A percentile compares a stretch with the other conserved stretches of the same genome.
These are phyloP conservation scores for Eucalyptus shirleyi DNA, from an alignment of 345 rosid genomes.

Conservation along the genomic window DNA sequence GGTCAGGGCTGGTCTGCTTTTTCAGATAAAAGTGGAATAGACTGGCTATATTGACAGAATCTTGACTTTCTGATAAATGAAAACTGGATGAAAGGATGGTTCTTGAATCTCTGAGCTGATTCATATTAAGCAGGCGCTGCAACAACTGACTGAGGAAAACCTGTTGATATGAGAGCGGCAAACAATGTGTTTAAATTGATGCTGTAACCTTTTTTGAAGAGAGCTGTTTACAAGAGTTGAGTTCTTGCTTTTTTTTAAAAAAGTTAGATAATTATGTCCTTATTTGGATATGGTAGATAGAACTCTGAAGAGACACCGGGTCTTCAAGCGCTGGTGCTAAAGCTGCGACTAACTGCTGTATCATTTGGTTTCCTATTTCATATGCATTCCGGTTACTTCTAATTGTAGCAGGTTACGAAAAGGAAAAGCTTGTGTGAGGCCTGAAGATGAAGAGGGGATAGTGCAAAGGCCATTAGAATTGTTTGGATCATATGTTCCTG, in stretches of 20 bases:
- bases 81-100: neutral
- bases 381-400: neutral
- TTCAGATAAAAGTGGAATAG: neutral
- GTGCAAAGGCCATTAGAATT: constrained; percentile 22
- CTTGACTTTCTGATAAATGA: neutral
- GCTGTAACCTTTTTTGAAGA: neutral
- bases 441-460: constrained; percentile 61
- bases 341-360: neutral
- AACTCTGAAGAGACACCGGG: neutral
- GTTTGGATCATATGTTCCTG: constrained; percentile 39
- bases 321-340: neutral
- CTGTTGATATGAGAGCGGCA: neutral
- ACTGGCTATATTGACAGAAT: neutral
- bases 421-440: constrained; percentile 88
- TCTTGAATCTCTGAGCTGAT: neutral
- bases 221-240: neutral
- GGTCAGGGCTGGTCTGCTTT: neutral
- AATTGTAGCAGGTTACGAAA: constrained; percentile 50
- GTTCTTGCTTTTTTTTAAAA: neutral
- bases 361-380: neutral
- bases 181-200: neutral
- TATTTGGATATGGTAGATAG: neutral
- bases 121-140: neutral
- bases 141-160: neutral
- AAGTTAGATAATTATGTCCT: neutral